Percentiles rank a stretch among this genome's conserved stretches.
Evolutionary conservation across 768 basidiomycete species (phyloP).

Genomic region (Sarcomyxa edulis): DNA sequence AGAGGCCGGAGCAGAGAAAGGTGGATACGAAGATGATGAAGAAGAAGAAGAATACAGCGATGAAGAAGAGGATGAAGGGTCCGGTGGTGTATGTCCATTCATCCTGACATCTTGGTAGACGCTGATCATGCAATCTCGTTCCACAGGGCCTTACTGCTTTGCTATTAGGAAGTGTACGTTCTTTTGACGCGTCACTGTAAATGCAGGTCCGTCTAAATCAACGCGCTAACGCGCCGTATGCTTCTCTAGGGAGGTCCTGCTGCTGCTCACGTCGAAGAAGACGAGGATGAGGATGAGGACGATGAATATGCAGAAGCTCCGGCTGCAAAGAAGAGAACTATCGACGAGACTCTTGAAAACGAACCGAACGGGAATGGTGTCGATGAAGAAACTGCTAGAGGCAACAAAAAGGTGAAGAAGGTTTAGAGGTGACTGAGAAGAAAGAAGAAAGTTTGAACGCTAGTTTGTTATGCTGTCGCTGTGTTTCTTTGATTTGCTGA

Average conservation of each 20-base stretch:
- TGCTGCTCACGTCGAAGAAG: slow-evolving; percentile 13
- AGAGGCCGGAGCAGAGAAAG: slow-evolving; percentile 11
- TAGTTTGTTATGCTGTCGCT: not conserved
- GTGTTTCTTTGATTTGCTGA: not conserved
- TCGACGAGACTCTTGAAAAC: slow-evolving; percentile 21
- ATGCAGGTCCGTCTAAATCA: not conserved
- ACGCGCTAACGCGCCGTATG: not conserved
- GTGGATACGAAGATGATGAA: slow-evolving; percentile 13
- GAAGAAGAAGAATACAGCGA: slow-evolving; percentile 20
- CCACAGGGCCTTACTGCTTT: slow-evolving; percentile 4
- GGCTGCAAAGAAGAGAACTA: slow-evolving; percentile 28
- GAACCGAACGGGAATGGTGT: slow-evolving; percentile 15
- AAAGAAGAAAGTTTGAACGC: not conserved
- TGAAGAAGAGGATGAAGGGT: slow-evolving; percentile 14
- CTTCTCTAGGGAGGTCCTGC: slow-evolving; percentile 1
- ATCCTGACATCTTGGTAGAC: not conserved
- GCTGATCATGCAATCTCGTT: not conserved
- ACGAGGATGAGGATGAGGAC: slow-evolving; percentile 22
- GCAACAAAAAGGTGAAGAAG: slow-evolving; percentile 35
- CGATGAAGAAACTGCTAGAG: slow-evolving; percentile 28
- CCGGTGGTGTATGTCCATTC: too few species aligned
- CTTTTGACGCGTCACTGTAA: not conserved
- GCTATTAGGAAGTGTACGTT: slow-evolving; percentile 2
- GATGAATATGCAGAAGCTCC: slow-evolving; percentile 17
- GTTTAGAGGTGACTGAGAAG: slow-evolving; percentile 20